Conservation (phyloP, 2,329 filamentous ascomycete species). For the Colletotrichum somersetense region DNA sequence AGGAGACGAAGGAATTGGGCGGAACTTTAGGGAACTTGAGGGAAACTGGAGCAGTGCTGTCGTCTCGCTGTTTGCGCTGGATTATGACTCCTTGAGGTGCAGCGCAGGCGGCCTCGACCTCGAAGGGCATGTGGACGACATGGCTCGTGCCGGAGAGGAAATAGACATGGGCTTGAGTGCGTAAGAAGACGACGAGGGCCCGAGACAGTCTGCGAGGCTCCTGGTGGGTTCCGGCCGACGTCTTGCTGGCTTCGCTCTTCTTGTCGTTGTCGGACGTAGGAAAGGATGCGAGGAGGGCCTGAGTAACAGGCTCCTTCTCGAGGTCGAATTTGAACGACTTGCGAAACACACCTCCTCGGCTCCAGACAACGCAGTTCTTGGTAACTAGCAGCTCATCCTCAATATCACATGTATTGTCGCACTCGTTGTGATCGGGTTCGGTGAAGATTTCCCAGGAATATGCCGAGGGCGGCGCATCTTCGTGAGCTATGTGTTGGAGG, state of each 20-base stretch:
- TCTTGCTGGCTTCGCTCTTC: conserved; percentile 31
- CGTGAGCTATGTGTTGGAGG: conserved; percentile 84
- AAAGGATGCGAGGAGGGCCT: conserved; percentile 89
- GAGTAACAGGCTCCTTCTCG: conserved; percentile 87
- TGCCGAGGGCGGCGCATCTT: conserved; percentile 75
- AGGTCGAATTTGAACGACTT: conserved; percentile 88
- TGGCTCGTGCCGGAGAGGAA: conserved; percentile 90
- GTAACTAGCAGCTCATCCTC: conserved; percentile 88
- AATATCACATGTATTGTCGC: conserved; percentile 55
- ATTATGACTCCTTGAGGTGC: conserved; percentile 87
- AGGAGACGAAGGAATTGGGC: conserved; percentile 85
- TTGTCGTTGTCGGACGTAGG: conserved; percentile 63
- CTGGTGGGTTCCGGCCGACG: conserved; percentile 31
- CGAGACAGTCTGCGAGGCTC: conserved; percentile 59
- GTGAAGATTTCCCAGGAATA: conserved; percentile 81
- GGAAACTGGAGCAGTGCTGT: conserved; percentile 63
- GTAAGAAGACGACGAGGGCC: conserved; percentile 90
- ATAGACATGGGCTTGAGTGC: conserved; percentile 92
- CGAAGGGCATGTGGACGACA: conserved; percentile 93
- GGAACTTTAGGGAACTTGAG: conserved; percentile 74
- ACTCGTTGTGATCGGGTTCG: conserved; percentile 50
- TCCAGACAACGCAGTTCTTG: conserved; percentile 85
- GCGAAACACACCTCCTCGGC: conserved; percentile 84
- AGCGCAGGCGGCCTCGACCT: conserved; percentile 88
- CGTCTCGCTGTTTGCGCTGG: conserved; percentile 77